Percentiles rank a stretch among this genome's conserved stretches.
Conservation (phyloP, 371 early-diverging fungal genomes). For the Rhizomucor pusillus region DNA sequence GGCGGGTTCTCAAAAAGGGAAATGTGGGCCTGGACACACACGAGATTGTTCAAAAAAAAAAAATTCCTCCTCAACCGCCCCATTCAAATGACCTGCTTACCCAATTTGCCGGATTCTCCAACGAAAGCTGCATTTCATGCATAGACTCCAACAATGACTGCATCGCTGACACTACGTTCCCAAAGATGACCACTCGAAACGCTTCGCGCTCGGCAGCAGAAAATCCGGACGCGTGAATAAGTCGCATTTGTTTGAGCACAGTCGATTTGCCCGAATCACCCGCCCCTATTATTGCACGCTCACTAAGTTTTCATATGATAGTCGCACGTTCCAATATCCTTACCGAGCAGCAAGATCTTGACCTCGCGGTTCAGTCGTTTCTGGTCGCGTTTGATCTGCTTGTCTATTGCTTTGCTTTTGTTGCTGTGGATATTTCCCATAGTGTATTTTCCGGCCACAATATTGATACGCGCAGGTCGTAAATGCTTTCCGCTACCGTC, state of each 20-base stretch:
- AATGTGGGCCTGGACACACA: constrained; percentile 22
- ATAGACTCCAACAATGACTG: constrained; percentile 86
- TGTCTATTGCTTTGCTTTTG: constrained; percentile 76
- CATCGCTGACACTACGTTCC: constrained; percentile 84
- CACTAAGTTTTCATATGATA: constrained; percentile 4
- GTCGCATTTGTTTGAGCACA: constrained; percentile 94
- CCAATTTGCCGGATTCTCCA: constrained; percentile 60
- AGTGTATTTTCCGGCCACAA: constrained; percentile 20
- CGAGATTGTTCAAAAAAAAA: no score
- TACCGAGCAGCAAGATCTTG: constrained; percentile 87
- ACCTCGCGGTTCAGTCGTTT: constrained; percentile 75
- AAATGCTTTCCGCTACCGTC: no score
- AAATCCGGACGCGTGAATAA: constrained; percentile 93
- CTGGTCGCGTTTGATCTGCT: constrained; percentile 74
- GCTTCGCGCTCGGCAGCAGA: constrained; percentile 77
- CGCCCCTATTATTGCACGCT: constrained; percentile 63
- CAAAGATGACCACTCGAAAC: constrained; percentile 84
- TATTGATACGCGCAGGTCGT: no score
- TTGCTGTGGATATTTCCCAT: constrained; percentile 26
- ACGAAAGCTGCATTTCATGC: constrained; percentile 61
- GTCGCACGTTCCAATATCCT: constrained; percentile 1
- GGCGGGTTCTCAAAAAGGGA: constrained; percentile 32
- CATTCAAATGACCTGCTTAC: constrained; percentile 24
- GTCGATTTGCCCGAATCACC: constrained; percentile 98
- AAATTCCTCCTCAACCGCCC: neutral